Evolutionary conservation across 176 grass and related monocot species (phyloP), one percentile per base, ranked within the genome.

Genomic region (Miscanthus lutarioriparius): DNA sequence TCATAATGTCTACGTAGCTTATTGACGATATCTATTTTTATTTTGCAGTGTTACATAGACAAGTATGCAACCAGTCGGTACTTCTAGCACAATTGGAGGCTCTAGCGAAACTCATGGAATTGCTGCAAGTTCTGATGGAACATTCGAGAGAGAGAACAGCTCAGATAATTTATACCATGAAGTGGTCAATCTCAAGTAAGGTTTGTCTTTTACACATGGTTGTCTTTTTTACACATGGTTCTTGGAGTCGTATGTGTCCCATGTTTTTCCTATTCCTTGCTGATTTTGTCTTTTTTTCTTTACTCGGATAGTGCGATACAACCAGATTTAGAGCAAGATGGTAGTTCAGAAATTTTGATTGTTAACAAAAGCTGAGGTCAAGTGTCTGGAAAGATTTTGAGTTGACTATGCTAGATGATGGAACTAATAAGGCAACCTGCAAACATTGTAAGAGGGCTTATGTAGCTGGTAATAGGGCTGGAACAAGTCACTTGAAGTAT

Each of bases 401-500:
- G 1, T 6, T 70, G 8, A 39, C 36, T 39, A 22, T 11, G 67
- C 0, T 39, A 39, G 35, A 10, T 39, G 66, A 20, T 68, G 66
- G 63, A 16, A 32, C 6, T 37, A 0, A 1, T 38, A 68, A 38
- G 8, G 66, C 32, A 70, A 44, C 11, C 1, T 83, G 47, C 14
- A 74, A 39, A 19, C 68, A 83, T 6, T 83, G 47, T 14, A 75
- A 74, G 16, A 74, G 7, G 3, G 15, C 4, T 27, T 67, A 38
- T 14, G 23, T 40, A 10, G 32, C 68, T 75, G 48, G 68, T 8
- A 49, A 72, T 17, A 83, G 2, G 1, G 26, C 4, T 14, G 81
- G 30, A 11, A 75, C 68, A 28, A 75, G 10, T 38, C 81, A 75
- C 28, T 75, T 33, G 16, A 83, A 44, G 6, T 72, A 75, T 63